A percentile compares a stretch with the other conserved stretches of the same genome.
phyloP scores from a whole-genome alignment of 768 basidiomycete genomes.

The Suillus hirtellus region DNA sequence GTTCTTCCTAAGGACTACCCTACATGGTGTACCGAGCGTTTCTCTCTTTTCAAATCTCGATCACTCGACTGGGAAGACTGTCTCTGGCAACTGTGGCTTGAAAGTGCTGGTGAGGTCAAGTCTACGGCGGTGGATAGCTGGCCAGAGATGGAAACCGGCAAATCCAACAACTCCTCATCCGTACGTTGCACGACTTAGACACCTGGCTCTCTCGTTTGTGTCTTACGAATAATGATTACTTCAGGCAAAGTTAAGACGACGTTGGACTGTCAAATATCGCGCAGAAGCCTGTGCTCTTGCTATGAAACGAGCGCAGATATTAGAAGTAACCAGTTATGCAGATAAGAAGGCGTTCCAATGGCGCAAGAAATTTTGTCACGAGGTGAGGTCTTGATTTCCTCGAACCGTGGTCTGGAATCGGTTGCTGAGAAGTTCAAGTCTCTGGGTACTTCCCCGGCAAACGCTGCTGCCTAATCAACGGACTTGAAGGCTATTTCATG shows the following conservation, averaged over 20 bases:
- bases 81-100: conserved; percentile 64
- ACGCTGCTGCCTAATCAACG: neutral
- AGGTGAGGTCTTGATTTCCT: conserved; percentile 31
- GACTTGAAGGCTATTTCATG: neutral
- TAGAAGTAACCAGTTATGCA: conserved; percentile 34
- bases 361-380: conserved; percentile 57
- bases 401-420: neutral
- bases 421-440: neutral
- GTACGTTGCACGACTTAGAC: conserved; percentile 1
- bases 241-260: conserved; percentile 43
- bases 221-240: conserved; percentile 2
- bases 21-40: conserved; percentile 64
- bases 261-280: conserved; percentile 48
- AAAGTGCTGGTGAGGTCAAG: conserved; percentile 45
- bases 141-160: neutral
- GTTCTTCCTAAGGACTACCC: conserved; percentile 44
- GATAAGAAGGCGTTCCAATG: conserved; percentile 49
- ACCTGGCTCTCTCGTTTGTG: conserved; percentile 7
- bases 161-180: neutral
- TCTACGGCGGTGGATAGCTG: neutral
- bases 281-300: conserved; percentile 54
- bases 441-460: neutral
- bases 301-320: conserved; percentile 39
- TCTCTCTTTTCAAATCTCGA: conserved; percentile 47
- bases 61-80: conserved; percentile 62